Evolutionary conservation across 306 rosid genomes (phyloP).

Genomic region (Lathyrus aphaca): DNA sequence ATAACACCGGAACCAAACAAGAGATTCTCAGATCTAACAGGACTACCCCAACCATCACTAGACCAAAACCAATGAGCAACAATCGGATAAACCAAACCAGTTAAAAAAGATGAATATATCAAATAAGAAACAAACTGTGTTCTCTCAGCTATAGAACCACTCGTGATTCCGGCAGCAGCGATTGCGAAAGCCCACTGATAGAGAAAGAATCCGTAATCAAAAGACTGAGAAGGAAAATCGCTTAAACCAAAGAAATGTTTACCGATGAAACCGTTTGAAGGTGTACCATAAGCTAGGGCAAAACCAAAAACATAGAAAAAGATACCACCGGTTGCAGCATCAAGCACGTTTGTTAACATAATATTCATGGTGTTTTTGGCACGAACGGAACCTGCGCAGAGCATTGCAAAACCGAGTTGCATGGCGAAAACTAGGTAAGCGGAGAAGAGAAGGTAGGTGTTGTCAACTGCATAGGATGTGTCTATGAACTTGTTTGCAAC

Average conservation of each 20-base stretch:
- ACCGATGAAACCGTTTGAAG: constrained; percentile 58
- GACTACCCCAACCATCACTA: constrained; percentile 60
- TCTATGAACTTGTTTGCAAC: constrained; percentile 50
- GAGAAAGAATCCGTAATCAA: constrained; percentile 50
- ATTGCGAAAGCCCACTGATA: constrained; percentile 70
- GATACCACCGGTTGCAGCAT: constrained; percentile 57
- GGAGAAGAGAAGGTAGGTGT: constrained; percentile 58
- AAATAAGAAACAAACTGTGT: constrained; percentile 58
- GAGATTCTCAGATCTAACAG: constrained; percentile 37
- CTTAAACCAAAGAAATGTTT: constrained; percentile 51
- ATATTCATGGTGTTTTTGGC: constrained; percentile 69
- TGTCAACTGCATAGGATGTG: constrained; percentile 48
- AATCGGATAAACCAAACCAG: constrained; percentile 59
- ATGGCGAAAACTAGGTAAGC: constrained; percentile 63
- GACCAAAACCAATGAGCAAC: constrained; percentile 79
- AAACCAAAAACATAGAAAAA: constrained; percentile 59
- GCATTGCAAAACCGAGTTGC: constrained; percentile 71
- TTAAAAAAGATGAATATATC: constrained; percentile 56
- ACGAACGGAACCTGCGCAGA: constrained; percentile 63
- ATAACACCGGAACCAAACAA: constrained; percentile 62
- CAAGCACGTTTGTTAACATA: constrained; percentile 65
- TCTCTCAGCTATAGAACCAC: constrained; percentile 67
- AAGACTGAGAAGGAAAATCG: constrained; percentile 45
- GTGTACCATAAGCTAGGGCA: constrained; percentile 57
- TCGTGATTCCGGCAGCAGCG: constrained; percentile 62